Percentiles rank a stretch among this genome's conserved stretches.
phyloP scores from a whole-genome alignment of 176 grass and related monocot species.

The Panicum miliaceum region DNA sequence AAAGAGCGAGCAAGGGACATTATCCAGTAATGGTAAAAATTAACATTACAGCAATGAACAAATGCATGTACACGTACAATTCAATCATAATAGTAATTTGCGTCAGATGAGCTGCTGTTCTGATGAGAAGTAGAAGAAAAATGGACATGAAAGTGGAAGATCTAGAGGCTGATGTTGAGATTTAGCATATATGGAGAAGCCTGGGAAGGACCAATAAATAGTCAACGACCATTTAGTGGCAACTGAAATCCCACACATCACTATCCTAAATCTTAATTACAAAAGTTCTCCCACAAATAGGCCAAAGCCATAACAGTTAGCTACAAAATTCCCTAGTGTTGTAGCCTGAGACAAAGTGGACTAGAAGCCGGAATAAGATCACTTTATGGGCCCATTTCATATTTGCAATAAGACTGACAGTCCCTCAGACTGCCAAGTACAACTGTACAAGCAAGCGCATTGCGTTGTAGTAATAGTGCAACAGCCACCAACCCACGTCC shows the following conservation, averaged over 20 bases:
- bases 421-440: not conserved
- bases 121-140: conserved; percentile 7
- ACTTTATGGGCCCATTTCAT: not conserved
- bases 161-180: not conserved
- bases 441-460: conserved; percentile 17
- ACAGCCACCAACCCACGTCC: not conserved
- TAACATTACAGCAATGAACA: conserved; percentile 2
- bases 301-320: not conserved
- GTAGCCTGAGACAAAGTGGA: not conserved
- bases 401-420: not conserved
- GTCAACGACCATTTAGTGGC: not conserved
- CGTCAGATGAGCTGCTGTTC: not conserved
- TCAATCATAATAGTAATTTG: not conserved
- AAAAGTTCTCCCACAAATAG: not conserved
- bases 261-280: conserved; percentile 2
- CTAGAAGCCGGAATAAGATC: not conserved
- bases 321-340: not conserved
- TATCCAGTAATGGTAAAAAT: not conserved
- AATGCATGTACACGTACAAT: not conserved
- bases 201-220: not conserved
- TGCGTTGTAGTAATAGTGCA: not conserved
- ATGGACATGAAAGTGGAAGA: not conserved
- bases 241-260: not conserved
- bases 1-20: not conserved
- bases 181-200: not conserved